phyloP scores from a whole-genome alignment of 169 alveolate genomes.

The Toxoplasma gondii region DNA sequence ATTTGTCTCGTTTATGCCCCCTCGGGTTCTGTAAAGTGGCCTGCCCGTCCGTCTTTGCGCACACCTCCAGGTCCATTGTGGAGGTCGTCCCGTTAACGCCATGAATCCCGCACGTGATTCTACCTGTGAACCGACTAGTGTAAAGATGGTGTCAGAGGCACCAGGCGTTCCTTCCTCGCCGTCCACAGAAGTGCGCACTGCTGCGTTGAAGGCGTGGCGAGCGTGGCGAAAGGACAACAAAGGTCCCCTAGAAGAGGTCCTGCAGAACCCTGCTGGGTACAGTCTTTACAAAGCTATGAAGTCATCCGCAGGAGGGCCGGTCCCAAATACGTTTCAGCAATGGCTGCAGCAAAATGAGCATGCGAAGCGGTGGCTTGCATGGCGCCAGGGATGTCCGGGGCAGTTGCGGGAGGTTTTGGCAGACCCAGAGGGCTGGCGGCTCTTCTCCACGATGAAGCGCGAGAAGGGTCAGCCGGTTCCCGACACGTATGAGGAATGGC shows the following conservation, averaged over 20 bases:
- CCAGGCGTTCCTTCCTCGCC: neutral
- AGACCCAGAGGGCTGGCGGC: conserved; percentile 64
- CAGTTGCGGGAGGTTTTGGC: conserved; percentile 59
- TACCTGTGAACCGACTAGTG: neutral
- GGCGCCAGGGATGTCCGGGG: conserved; percentile 52
- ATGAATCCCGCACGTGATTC: neutral
- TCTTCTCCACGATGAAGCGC: conserved; percentile 55
- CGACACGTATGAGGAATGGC: conserved; percentile 57
- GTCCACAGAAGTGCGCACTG: conserved; percentile 23
- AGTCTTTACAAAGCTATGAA: conserved; percentile 59
- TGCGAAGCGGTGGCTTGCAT: conserved; percentile 58
- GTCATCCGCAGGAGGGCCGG: conserved; percentile 32
- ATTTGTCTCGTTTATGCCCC: neutral
- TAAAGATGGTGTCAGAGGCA: neutral
- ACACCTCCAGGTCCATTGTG: neutral
- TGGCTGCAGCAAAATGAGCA: conserved; percentile 53
- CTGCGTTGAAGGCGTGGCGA: conserved; percentile 53
- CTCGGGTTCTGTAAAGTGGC: neutral
- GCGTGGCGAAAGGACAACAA: conserved; percentile 60
- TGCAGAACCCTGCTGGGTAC: conserved; percentile 61
- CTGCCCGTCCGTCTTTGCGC: neutral
- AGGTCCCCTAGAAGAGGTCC: conserved; percentile 61
- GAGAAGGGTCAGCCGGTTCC: conserved; percentile 62
- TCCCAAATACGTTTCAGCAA: conserved; percentile 33
- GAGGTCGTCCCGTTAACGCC: neutral